Evolutionary conservation across 148 eudicot species (phyloP), one percentile per base, ranked within the genome.

Genomic region (Dianthus caryophyllus): DNA sequence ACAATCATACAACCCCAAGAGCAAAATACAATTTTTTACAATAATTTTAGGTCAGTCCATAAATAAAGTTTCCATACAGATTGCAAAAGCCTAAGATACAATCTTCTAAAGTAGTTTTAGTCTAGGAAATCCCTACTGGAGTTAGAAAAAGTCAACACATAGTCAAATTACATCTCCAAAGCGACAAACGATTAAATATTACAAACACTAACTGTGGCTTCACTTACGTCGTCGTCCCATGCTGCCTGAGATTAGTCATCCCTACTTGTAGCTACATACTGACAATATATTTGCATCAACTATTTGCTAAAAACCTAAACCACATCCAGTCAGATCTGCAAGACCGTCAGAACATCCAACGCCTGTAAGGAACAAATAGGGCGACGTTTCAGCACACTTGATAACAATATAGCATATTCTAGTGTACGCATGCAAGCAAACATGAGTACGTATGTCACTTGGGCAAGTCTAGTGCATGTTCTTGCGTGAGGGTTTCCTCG

Each of bases 161-260:
- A 30, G 31, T 33, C 55, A 3, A 25, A 33, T 27, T 38, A 25
- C 51, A 53, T 47, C 57, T 70, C 49, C 13, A 70, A 25, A 68
- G 52, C 64, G 64, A 56, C 27, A 64, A 48, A 69, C 65, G 64
- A n/a, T 30, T 33, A 29, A 18, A 51, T 58, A 57, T 48, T 20
- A 49, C 51, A 67, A n/a, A 22, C 51, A 55, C 59, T 61, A 67
- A 27, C 53, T 18, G 43, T 50, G 22, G 53, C 41, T 56, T 70
- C 48, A 70, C 69, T 73, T 70, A 75, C 78, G 43, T 69, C 47
- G 43, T 69, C 47, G 38, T 55, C 33, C 64, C 31, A 47, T 33
- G 48, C 27, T 64, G 56, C 24, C 70, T 70, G 70, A 64, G 64
- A 69, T 69, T 70, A 75, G 68, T 75, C 74, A 65, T 64, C 59